phyloP scores from a whole-genome alignment of 805 yeast species.

The Millerozyma miso region DNA sequence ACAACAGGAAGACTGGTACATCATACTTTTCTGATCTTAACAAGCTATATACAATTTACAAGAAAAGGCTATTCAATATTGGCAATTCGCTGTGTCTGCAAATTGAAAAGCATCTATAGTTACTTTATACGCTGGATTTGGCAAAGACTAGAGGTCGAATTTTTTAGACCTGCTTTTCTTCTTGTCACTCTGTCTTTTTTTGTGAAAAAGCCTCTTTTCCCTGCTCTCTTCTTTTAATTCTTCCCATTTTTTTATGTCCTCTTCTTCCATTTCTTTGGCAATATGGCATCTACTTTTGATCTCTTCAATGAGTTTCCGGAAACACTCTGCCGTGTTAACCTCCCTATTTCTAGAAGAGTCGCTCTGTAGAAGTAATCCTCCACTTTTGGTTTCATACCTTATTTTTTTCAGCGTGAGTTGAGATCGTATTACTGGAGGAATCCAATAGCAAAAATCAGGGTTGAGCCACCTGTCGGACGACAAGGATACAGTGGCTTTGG shows the following conservation, averaged over 20 bases:
- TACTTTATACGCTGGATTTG: too few species aligned
- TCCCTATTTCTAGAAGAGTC: conserved; percentile 58
- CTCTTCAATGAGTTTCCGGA: conserved; percentile 51
- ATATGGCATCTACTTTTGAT: conserved; percentile 45
- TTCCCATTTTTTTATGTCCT: conserved; percentile 51
- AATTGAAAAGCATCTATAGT: neutral
- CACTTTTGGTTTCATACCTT: conserved; percentile 52
- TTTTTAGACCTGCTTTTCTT: conserved; percentile 32
- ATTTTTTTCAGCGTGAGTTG: conserved; percentile 40
- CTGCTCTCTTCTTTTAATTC: conserved; percentile 25
- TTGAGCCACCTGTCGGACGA: conserved; percentile 39
- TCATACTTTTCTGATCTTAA: neutral
- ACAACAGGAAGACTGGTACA: too few species aligned
- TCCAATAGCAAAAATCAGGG: conserved; percentile 46
- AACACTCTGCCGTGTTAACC: conserved; percentile 54
- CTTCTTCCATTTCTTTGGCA: conserved; percentile 44
- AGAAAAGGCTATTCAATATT: neutral
- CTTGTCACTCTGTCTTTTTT: conserved; percentile 37
- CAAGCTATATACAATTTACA: neutral
- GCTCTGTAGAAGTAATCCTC: conserved; percentile 56
- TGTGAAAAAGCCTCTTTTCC: conserved; percentile 29
- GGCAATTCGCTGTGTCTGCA: neutral
- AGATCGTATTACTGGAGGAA: conserved; percentile 47
- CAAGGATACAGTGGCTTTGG: conserved; percentile 62
- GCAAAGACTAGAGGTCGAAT: conserved; percentile 20